phyloP scores from a whole-genome alignment of 2,329 filamentous ascomycete genomes.

The Camillea tinctor region DNA sequence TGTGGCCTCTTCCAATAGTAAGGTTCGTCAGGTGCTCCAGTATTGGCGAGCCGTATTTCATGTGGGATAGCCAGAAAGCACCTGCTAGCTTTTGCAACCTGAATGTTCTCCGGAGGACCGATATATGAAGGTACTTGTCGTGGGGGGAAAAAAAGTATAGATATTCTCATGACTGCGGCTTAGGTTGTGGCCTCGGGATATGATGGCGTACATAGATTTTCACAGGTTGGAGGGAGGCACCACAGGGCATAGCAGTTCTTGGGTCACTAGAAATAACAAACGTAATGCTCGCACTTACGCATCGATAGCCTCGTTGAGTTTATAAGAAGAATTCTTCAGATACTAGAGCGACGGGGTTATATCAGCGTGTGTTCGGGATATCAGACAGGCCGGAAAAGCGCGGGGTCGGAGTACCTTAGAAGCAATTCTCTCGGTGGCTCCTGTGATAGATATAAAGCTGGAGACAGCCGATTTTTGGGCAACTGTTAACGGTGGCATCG shows the following conservation, averaged over 20 bases:
- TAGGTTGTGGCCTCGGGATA: not conserved
- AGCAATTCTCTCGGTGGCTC: constrained; percentile 27
- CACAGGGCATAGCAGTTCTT: not conserved
- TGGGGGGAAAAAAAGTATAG: no score
- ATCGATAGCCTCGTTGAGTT: constrained; percentile 54
- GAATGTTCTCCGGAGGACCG: not conserved
- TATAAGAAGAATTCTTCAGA: constrained; percentile 46
- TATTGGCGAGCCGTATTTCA: not conserved
- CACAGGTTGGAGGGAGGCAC: not conserved
- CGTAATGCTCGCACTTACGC: constrained; percentile 46
- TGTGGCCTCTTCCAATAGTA: not conserved
- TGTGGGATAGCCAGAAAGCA: no score
- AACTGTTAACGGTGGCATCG: constrained; percentile 27
- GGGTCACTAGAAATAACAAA: constrained; percentile 12
- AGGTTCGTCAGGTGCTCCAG: not conserved
- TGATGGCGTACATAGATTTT: no score
- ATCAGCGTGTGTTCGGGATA: not conserved
- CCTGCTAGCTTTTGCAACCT: no score
- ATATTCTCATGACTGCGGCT: not conserved
- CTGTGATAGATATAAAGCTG: constrained; percentile 32
- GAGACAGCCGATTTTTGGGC: constrained; percentile 27
- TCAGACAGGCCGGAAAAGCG: not conserved
- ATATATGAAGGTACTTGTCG: not conserved
- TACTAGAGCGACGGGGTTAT: constrained; percentile 16
- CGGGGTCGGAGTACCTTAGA: constrained; percentile 18